phyloP scores from a whole-genome alignment of 169 alveolate species.

The Cyclospora cayetanensis region DNA sequence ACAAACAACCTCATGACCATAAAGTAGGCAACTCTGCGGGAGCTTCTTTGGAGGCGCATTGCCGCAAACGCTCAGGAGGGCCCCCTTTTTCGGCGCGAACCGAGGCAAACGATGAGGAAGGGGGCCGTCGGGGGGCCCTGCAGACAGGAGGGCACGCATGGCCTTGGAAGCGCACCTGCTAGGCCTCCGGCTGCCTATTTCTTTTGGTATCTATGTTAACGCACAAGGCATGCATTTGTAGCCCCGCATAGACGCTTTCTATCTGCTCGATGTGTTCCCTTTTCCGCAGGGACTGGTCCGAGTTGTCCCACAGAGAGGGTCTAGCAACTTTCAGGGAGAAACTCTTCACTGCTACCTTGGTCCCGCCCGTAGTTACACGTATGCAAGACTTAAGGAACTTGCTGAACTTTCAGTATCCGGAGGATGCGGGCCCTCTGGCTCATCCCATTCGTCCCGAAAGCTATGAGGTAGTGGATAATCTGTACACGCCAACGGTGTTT shows the following conservation, averaged over 20 bases:
- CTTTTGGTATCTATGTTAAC: too few species aligned
- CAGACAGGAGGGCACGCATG: too few species aligned
- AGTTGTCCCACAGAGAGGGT: constrained; percentile 87
- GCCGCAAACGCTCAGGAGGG: too few species aligned
- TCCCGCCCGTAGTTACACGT: constrained; percentile 82
- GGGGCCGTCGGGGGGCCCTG: too few species aligned
- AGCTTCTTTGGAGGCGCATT: too few species aligned
- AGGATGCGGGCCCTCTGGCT: constrained; percentile 92
- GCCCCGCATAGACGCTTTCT: background rate
- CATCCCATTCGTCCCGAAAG: constrained; percentile 94
- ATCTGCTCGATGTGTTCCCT: background rate
- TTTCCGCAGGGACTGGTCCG: constrained; percentile 74
- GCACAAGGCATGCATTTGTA: too few species aligned
- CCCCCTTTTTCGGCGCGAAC: too few species aligned
- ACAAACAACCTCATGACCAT: constrained; percentile 92
- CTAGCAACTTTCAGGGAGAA: constrained; percentile 91
- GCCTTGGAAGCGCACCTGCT: too few species aligned
- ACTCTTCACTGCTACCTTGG: constrained; percentile 82
- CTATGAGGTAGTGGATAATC: constrained; percentile 89
- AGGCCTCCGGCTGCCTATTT: too few species aligned
- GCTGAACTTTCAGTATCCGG: constrained; percentile 84
- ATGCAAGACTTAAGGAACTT: constrained; percentile 84
- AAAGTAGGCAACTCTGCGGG: background rate
- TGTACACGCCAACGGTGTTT: constrained; percentile 92
- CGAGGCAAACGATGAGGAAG: too few species aligned